Percentiles rank a stretch among this genome's conserved stretches.
Conservation (phyloP, 495 filamentous ascomycete genomes). For the Astrothelium macrocarpum region DNA sequence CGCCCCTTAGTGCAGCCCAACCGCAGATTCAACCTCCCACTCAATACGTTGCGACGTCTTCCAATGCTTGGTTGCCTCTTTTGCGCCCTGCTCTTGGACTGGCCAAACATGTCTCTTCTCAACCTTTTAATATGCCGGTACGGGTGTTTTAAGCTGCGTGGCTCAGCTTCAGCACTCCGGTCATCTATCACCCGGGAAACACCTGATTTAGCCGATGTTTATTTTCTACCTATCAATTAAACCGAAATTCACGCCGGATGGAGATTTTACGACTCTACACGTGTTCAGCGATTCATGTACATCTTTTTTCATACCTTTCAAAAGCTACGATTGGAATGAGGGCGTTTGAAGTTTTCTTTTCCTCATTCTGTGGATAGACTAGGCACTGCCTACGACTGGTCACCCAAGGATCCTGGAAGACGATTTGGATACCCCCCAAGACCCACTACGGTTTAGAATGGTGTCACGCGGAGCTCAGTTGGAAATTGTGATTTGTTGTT, state of each 20-base stretch:
- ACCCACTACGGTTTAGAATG: neutral
- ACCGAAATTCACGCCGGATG: neutral
- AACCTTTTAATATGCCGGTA: constrained; percentile 6
- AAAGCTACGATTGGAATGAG: neutral
- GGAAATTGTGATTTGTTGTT: neutral
- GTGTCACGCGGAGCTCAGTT: neutral
- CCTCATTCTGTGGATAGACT: neutral
- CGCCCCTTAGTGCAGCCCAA: neutral
- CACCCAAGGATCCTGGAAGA: neutral
- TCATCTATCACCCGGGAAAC: neutral
- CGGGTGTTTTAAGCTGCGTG: constrained; percentile 6
- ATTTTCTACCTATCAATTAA: neutral
- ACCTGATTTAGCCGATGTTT: neutral
- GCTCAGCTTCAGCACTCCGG: neutral
- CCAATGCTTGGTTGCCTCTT: constrained; percentile 7
- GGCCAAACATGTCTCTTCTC: constrained; percentile 10
- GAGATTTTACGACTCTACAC: neutral
- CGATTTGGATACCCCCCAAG: constrained; percentile 1
- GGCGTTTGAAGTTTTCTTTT: neutral
- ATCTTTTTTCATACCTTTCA: neutral
- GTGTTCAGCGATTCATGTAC: neutral
- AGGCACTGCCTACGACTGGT: neutral
- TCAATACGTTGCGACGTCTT: constrained; percentile 6
- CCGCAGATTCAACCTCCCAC: neutral
- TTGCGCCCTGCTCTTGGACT: constrained; percentile 6